A percentile compares a stretch with the other conserved stretches of the same genome.
phyloP scores from a whole-genome alignment of 306 rosid genomes.

The Ochetophila trinervis region DNA sequence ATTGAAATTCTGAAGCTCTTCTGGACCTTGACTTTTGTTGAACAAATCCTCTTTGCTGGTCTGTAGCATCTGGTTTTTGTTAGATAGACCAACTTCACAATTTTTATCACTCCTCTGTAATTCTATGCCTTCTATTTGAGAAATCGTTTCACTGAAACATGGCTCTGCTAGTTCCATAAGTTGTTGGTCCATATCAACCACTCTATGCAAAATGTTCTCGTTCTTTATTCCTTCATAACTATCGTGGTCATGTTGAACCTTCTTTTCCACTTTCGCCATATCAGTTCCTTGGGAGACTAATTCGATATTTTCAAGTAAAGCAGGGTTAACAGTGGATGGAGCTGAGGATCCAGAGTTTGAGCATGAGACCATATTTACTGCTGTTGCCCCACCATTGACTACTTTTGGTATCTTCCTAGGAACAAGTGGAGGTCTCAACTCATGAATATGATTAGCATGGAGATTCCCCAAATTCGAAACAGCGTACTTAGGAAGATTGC shows the following conservation, averaged over 20 bases:
- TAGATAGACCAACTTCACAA: conserved; percentile 28
- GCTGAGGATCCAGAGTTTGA: conserved; percentile 14
- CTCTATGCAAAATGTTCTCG: conserved; percentile 21
- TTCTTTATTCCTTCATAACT: conserved; percentile 17
- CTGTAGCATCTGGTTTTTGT: conserved; percentile 29
- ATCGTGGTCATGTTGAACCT: conserved; percentile 18
- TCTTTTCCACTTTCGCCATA: conserved; percentile 23
- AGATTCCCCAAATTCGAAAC: conserved; percentile 36
- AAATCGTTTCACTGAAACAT: conserved; percentile 18
- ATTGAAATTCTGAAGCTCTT: conserved; percentile 26
- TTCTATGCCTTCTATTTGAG: conserved; percentile 30
- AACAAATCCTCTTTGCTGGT: conserved; percentile 15
- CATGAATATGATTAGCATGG: conserved; percentile 33
- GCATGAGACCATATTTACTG: conserved; percentile 13
- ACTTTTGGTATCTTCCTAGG: conserved; percentile 27
- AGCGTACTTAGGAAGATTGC: conserved; percentile 33
- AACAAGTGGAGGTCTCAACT: conserved; percentile 32
- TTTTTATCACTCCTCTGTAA: conserved; percentile 22
- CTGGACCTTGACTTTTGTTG: conserved; percentile 27
- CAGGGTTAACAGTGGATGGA: conserved; percentile 6
- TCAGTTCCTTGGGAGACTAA: conserved; percentile 22
- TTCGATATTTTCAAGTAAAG: conserved; percentile 28
- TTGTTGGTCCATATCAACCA: conserved; percentile 19
- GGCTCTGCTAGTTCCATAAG: conserved; percentile 28
- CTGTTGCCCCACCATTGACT: conserved; percentile 24